phyloP scores from a whole-genome alignment of 495 filamentous ascomycete genomes.

The Penicillium coprophilum region DNA sequence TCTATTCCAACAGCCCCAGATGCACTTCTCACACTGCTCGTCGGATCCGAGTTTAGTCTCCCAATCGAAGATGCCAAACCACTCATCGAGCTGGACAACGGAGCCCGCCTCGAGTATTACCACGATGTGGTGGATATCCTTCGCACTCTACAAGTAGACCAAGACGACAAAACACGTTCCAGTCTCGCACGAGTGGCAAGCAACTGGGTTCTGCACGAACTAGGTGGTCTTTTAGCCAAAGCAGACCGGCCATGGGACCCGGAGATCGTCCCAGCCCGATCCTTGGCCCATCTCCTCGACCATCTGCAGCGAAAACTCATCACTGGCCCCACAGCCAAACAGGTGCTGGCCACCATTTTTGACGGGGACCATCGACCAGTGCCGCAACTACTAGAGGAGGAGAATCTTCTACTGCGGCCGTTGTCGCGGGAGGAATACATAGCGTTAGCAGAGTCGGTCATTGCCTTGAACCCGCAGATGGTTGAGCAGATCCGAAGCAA shows the following conservation, averaged over 20 bases:
- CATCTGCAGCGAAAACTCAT: conserved; percentile 65
- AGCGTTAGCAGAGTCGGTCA: conserved; percentile 40
- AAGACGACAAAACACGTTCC: conserved; percentile 27
- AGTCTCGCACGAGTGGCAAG: conserved; percentile 47
- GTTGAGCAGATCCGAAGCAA: conserved; percentile 65
- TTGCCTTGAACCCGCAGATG: conserved; percentile 55
- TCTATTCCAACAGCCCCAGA: conserved; percentile 71
- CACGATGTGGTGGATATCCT: conserved; percentile 66
- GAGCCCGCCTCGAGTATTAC: conserved; percentile 79
- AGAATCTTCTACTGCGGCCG: conserved; percentile 64
- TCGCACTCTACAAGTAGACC: conserved; percentile 36
- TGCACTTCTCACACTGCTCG: conserved; percentile 58
- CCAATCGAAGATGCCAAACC: conserved; percentile 86
- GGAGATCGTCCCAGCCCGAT: conserved; percentile 54
- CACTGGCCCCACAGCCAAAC: conserved; percentile 74
- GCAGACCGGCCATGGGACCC: conserved; percentile 52
- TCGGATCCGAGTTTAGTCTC: conserved; percentile 56
- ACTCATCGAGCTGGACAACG: conserved; percentile 73
- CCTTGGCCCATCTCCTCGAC: conserved; percentile 66
- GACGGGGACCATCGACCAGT: conserved; percentile 53
- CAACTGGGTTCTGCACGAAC: conserved; percentile 82
- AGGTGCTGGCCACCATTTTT: conserved; percentile 64
- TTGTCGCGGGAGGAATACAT: conserved; percentile 50
- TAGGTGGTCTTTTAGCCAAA: conserved; percentile 71
- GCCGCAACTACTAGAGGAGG: conserved; percentile 60